These are phyloP conservation scores for Dipodascus albidus DNA, from an alignment of 805 yeast species.

Conservation along the genomic window DNA sequence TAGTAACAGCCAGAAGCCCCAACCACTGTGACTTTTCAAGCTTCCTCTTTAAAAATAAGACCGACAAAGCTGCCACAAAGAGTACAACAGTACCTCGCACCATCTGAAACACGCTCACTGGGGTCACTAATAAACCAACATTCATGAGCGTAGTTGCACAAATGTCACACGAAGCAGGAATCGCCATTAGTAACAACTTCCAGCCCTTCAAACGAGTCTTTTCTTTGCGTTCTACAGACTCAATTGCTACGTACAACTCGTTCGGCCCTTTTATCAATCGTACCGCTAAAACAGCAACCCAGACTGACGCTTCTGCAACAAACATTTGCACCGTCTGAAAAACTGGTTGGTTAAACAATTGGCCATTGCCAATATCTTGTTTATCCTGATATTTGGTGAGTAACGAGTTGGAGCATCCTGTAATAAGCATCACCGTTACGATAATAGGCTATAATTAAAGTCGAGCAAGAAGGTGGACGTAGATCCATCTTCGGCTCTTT, in stretches of 20 bases:
- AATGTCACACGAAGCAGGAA: slow-evolving; percentile 65
- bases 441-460: slow-evolving; percentile 11
- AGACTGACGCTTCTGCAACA: slow-evolving; percentile 51
- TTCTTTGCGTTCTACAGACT: slow-evolving; percentile 2
- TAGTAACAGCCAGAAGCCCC: slow-evolving; percentile 45
- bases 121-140: slow-evolving; percentile 60
- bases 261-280: slow-evolving; percentile 23
- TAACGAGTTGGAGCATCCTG: slow-evolving; percentile 66
- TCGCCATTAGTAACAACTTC: slow-evolving; percentile 31
- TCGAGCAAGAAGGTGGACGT: too few relatives aligned
- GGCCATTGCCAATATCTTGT: slow-evolving; percentile 50
- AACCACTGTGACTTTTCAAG: slow-evolving; percentile 59
- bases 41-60: slow-evolving; percentile 42
- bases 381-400: slow-evolving; percentile 68
- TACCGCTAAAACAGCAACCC: slow-evolving; percentile 23
- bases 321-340: slow-evolving; percentile 75
- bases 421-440: slow-evolving; percentile 44
- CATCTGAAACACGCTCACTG: slow-evolving; percentile 78
- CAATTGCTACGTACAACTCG: neutral
- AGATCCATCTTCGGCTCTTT: too few relatives aligned
- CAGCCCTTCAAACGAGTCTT: slow-evolving; percentile 14
- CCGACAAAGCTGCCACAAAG: slow-evolving; percentile 64
- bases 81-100: slow-evolving; percentile 68
- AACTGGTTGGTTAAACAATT: slow-evolving; percentile 63
- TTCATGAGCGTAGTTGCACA: slow-evolving; percentile 66